phyloP scores from a whole-genome alignment of 2,329 filamentous ascomycete genomes.

The Paecilomyces sp. region DNA sequence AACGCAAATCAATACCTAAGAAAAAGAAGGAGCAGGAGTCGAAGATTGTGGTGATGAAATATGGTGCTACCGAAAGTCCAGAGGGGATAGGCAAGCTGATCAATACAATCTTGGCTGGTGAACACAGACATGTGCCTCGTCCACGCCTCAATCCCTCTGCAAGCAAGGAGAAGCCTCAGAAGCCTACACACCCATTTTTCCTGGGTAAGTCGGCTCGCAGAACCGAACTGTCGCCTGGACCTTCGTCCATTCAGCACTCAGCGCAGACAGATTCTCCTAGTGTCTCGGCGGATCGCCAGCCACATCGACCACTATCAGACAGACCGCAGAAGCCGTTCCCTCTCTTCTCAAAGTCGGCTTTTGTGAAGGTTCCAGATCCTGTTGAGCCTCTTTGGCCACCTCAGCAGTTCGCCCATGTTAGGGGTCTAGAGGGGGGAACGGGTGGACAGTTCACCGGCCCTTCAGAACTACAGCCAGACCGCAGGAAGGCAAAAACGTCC shows the following conservation, averaged over 20 bases:
- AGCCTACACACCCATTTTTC: constrained; percentile 64
- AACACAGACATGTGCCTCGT: constrained; percentile 19
- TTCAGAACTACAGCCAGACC: constrained; percentile 7
- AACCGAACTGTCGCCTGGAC: neutral
- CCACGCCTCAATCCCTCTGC: constrained; percentile 14
- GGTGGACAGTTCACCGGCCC: neutral
- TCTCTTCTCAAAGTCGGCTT: constrained; percentile 13
- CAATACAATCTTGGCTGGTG: constrained; percentile 50
- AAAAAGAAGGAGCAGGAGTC: constrained; percentile 19
- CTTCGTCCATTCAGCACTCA: neutral
- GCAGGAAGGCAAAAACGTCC: constrained; percentile 32
- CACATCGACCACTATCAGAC: neutral
- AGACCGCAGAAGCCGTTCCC: constrained; percentile 4
- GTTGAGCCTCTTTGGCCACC: constrained; percentile 34
- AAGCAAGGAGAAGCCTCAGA: constrained; percentile 26
- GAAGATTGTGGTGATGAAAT: constrained; percentile 51
- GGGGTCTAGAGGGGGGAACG: constrained; percentile 30
- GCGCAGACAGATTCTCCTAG: neutral
- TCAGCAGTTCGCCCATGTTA: constrained; percentile 38
- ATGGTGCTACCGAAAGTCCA: constrained; percentile 45
- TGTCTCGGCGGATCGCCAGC: neutral
- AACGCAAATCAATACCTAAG: constrained; percentile 26
- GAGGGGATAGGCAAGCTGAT: constrained; percentile 54
- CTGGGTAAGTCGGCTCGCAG: constrained; percentile 43
- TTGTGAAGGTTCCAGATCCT: constrained; percentile 21